Conservation (phyloP, 164 flowering plant genomes). For the Umbellularia californica region DNA sequence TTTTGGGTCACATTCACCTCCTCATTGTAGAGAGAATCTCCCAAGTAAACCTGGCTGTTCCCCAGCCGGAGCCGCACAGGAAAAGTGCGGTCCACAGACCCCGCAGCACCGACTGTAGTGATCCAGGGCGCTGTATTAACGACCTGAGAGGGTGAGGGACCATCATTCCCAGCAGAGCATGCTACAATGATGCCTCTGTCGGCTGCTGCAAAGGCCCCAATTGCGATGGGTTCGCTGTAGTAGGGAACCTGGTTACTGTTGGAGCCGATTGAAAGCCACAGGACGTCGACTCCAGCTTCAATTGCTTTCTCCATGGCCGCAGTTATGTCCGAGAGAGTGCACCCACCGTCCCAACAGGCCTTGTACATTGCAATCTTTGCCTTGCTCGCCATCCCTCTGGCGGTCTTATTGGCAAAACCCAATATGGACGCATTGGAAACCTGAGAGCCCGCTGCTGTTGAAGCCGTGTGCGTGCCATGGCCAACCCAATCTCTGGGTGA, state of each 20-base stretch:
- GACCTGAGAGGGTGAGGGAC: background rate
- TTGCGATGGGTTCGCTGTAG: background rate
- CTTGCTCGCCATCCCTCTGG: conserved; percentile 2
- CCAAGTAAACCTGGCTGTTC: background rate
- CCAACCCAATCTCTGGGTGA: conserved; percentile 3
- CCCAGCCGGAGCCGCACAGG: background rate
- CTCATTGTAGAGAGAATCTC: conserved; percentile 2
- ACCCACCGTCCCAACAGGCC: conserved; percentile 5
- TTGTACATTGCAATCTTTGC: conserved; percentile 7
- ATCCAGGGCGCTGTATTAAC: conserved; percentile 10
- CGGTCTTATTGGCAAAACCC: background rate
- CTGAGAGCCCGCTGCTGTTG: conserved; percentile 2
- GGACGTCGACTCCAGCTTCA: conserved; percentile 7
- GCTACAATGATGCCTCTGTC: conserved; percentile 3
- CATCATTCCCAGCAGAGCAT: conserved; percentile 13
- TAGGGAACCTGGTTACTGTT: too few species aligned
- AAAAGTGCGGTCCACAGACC: conserved; percentile 5
- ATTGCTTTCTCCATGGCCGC: conserved; percentile 11
- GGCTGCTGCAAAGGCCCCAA: conserved; percentile 7
- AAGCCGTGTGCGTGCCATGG: conserved; percentile 13
- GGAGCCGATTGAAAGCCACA: background rate
- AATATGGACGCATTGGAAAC: background rate
- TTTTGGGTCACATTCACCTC: background rate
- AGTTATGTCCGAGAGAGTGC: background rate
- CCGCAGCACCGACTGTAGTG: conserved; percentile 13